These are phyloP conservation scores for Fusarium tupiense DNA, from an alignment of 2,329 filamentous ascomycete species.

Conservation along the genomic window DNA sequence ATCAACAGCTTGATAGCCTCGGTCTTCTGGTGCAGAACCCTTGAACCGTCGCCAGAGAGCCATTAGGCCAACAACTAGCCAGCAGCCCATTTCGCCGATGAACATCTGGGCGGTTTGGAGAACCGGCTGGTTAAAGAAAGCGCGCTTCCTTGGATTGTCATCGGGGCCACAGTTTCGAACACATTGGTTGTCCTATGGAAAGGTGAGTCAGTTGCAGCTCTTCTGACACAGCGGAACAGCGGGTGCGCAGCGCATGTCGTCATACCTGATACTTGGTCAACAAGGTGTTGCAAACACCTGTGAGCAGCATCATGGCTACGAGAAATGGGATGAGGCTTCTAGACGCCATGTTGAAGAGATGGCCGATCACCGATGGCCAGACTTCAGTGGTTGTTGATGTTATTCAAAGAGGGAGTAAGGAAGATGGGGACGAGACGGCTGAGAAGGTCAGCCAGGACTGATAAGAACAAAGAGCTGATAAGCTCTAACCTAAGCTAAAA, in stretches of 20 bases:
- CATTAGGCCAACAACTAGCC: conserved; percentile 83
- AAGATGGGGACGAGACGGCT: conserved; percentile 3
- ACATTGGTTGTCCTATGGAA: conserved; percentile 88
- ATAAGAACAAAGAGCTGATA: conserved; percentile 38
- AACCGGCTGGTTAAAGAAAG: conserved; percentile 91
- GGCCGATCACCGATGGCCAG: neutral
- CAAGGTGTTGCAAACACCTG: conserved; percentile 95
- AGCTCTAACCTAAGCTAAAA: conserved; percentile 7
- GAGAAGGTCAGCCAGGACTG: neutral
- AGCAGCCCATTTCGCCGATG: conserved; percentile 93
- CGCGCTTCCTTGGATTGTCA: conserved; percentile 70
- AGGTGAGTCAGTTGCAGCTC: conserved; percentile 4
- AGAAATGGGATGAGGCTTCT: conserved; percentile 81
- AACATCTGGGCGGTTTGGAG: conserved; percentile 99
- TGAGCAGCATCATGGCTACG: conserved; percentile 95
- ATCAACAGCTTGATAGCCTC: conserved; percentile 74
- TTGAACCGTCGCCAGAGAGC: conserved; percentile 70
- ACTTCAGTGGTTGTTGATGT: conserved; percentile 9
- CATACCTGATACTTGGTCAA: conserved; percentile 94
- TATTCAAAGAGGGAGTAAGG: conserved; percentile 2
- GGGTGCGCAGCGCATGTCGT: conserved; percentile 22
- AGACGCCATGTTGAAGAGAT: conserved; percentile 68
- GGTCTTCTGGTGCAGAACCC: conserved; percentile 54
- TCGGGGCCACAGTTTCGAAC: conserved; percentile 82
- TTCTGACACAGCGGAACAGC: neutral